These are phyloP conservation scores for Selaginella tamariscina DNA, from an alignment of 75 land plant species.

Conservation along the genomic window DNA sequence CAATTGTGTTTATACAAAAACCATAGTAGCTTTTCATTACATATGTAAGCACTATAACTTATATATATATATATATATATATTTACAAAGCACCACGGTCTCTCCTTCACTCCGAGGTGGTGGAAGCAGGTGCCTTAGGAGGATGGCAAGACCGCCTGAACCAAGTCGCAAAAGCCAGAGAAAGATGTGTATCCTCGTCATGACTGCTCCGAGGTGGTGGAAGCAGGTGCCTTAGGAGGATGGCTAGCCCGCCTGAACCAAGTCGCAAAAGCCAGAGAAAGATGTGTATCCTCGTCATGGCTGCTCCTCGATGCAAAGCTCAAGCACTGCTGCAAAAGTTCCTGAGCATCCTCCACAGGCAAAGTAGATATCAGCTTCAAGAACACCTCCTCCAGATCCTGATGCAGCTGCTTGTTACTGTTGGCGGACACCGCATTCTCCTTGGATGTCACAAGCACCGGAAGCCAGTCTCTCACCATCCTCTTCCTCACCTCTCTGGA, in stretches of 20 bases:
- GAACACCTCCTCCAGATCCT: constrained; percentile 72
- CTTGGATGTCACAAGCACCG: constrained; percentile 55
- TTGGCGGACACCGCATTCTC: constrained; percentile 34
- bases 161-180: constrained; percentile 66
- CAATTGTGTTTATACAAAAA: no score
- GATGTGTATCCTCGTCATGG: constrained; percentile 57
- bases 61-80: no score
- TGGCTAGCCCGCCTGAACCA: constrained; percentile 66
- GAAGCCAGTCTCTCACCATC: constrained; percentile 80
- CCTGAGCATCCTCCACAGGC: constrained; percentile 67
- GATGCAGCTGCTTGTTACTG: constrained; percentile 41
- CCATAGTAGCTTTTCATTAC: no score
- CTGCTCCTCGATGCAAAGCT: constrained; percentile 64
- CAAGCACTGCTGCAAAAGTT: constrained; percentile 62
- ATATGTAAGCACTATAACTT: no score
- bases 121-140: no score
- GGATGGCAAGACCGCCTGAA: constrained; percentile 52
- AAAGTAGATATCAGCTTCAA: constrained; percentile 71
- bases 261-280: constrained; percentile 53
- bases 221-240: no score
- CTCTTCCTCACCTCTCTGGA: constrained; percentile 66
- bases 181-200: constrained; percentile 52
- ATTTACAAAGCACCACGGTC: no score
- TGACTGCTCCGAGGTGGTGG: no score
- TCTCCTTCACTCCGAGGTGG: no score